phyloP scores from a whole-genome alignment of 768 basidiomycete species.

The Gloeostereum incarnatum region DNA sequence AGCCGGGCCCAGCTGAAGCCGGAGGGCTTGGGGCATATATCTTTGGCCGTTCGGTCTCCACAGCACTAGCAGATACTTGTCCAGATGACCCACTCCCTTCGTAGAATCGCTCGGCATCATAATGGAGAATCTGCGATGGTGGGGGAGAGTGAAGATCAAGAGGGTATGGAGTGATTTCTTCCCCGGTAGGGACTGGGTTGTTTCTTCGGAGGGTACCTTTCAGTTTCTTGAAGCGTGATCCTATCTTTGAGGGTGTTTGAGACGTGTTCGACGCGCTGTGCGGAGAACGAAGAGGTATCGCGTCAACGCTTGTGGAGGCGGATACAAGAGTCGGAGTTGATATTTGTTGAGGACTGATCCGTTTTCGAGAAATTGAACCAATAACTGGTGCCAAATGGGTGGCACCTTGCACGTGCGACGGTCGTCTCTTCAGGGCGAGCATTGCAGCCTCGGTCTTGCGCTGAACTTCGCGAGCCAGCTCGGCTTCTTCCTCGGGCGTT shows the following conservation, averaged over 20 bases:
- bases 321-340: conserved; percentile 57
- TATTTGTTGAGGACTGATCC: conserved; percentile 54
- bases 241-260: conserved; percentile 47
- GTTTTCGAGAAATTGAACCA: conserved; percentile 42
- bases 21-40: conserved; percentile 52
- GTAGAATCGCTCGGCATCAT: conserved; percentile 30
- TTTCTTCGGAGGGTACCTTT: conserved; percentile 58
- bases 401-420: conserved; percentile 31
- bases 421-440: conserved; percentile 42
- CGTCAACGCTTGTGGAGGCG: conserved; percentile 60
- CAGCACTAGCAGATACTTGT: conserved; percentile 38
- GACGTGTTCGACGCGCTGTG: conserved; percentile 34
- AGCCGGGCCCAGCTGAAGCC: conserved; percentile 60
- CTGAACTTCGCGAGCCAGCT: conserved; percentile 58
- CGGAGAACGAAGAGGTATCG: conserved; percentile 50
- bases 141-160: conserved; percentile 30
- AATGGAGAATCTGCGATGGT: conserved; percentile 25
- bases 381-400: conserved; percentile 28
- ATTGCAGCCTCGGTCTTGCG: conserved; percentile 62
- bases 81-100: conserved; percentile 21
- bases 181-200: conserved; percentile 26
- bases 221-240: conserved; percentile 65
- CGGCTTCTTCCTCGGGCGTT: conserved; percentile 36
- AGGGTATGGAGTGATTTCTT: conserved; percentile 39
- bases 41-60: conserved; percentile 46